A percentile compares a stretch with the other conserved stretches of the same genome.
These are phyloP conservation scores for Penicillium taxi DNA, from an alignment of 495 filamentous ascomycete genomes.

Conservation along the genomic window DNA sequence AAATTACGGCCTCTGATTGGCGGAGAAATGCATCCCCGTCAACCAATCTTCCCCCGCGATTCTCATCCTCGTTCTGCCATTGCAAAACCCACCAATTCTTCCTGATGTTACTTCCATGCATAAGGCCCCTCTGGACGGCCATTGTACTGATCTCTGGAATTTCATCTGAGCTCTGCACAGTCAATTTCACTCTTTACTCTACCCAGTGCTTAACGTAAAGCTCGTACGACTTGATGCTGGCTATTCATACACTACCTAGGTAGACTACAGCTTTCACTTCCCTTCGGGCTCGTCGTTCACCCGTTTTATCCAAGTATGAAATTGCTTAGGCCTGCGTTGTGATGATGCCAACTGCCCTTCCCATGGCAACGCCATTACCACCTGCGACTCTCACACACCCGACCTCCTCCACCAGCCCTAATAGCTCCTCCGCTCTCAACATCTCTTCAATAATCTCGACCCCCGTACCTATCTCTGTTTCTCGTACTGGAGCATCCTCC, in stretches of 20 bases:
- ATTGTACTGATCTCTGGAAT: conserved; percentile 1
- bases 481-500: too few relatives aligned
- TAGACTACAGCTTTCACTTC: neutral
- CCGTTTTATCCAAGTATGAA: conserved; percentile 21
- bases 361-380: conserved; percentile 31
- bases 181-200: too few relatives aligned
- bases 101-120: too few relatives aligned
- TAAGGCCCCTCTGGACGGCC: too few relatives aligned
- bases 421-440: conserved; percentile 6
- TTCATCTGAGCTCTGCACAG: conserved; percentile 9
- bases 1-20: conserved; percentile 21
- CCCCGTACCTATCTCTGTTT: conserved; percentile 4
- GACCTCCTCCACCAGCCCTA: neutral
- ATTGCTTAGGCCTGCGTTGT: conserved; percentile 22
- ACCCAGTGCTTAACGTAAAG: too few relatives aligned
- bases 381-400: conserved; percentile 3
- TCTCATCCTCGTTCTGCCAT: conserved; percentile 7
- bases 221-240: neutral
- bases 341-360: conserved; percentile 38
- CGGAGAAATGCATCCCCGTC: conserved; percentile 30
- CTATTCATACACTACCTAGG: neutral
- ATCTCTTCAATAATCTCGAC: conserved; percentile 6
- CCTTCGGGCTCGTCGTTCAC: neutral
- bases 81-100: conserved; percentile 8
- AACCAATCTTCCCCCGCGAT: conserved; percentile 17